Evolutionary conservation across 306 rosid species (phyloP), one percentile per base, ranked within the genome.

Genomic region (Vigna hirtella): DNA sequence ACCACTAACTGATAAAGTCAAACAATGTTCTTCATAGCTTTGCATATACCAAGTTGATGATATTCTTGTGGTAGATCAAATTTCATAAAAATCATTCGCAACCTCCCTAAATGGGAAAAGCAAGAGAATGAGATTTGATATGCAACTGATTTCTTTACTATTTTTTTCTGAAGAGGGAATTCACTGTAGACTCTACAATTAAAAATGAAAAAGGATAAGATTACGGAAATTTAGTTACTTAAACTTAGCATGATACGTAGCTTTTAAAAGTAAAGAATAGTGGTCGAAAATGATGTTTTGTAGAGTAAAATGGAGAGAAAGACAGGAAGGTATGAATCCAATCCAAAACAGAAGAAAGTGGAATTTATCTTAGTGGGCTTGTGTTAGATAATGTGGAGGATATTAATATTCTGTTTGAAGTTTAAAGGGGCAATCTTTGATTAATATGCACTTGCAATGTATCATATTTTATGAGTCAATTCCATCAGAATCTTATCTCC

Each of bases 401-500:
- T 64, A 45, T 74, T 22, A 22, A 47, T 61, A 70, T 84, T 76
- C 61, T 76, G 48, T 53, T 47, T 63, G 40, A 65, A 62, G 78
- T 52, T 74, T 58, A 10, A 30, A 30, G 30, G 67, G 57, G 73
- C 43, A 61, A 74, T 63, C 2, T 50, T 51, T 32, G 34, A 62
- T 78, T 30, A 78, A 68, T 32, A 30, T 12, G 47, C 61, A 75
- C 58, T n/a, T 48, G 77, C 10, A 43, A 30, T 43, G 64, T 18
- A 40, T 61, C 28, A 10, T 78, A 28, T 15, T 56, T 30, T 32
- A 69, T 22, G 68, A 79, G 86, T 87, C 85, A 79, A 84, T 68
- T 81, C 74, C 61, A 80, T 87, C 81, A 34, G 4, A 68, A 87
- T 87, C 90, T 82, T 82, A 84, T 84, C 86, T 52, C 53, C 72